Evolutionary conservation across 2,329 filamentous ascomycete species (phyloP), one percentile per base, ranked within the genome.

Genomic region (Plectosphaerella plurivora): DNA sequence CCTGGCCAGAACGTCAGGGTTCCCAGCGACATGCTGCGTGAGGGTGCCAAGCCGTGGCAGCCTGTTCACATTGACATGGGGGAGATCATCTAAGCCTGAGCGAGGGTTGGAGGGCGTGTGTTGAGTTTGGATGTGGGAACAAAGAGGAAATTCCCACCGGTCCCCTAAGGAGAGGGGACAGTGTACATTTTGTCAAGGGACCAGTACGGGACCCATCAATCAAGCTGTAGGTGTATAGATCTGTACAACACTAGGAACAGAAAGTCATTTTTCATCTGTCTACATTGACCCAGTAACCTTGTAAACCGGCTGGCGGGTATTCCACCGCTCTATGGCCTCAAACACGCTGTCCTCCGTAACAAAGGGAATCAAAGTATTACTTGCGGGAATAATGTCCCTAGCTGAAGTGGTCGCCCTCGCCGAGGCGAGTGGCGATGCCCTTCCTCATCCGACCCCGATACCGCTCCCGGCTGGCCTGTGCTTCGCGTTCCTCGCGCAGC

Each of bases 21-120:
- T 55, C 87, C 87, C 22, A 89, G 87, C 65, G 84, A 89, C 57
- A 87, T 82, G 74, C 77, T 88, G 59, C 75, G 78, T 51, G 75
- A 82, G 57, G 78, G 75, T 46, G 82, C 83, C 44, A 73, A 73
- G 62, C 75, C 80, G 5, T 90, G 86, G 86, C 81, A 80, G 69
- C 82, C 86, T 3, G 81, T 79, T 50, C 76, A 89, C 61, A 79
- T 90, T 57, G 87, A 90, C 66, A 78, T 86, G 56, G 87, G 87
- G 51, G 87, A 90, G 73, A 77, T 90, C 59, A 76, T 89, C 68
- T 78, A 68, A 61, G 8, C 28, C 8, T 33, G 28, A 12, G 28
- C 8, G 28, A 11, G 47, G 15, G 10, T 44, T 9, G 36, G n/a
- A 20, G 20, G 37, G 22, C 28, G 28, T 33, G 28, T 44, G 39